These are phyloP conservation scores for Wickerhamomyces tratensis DNA, from an alignment of 805 yeast species.

Conservation along the genomic window DNA sequence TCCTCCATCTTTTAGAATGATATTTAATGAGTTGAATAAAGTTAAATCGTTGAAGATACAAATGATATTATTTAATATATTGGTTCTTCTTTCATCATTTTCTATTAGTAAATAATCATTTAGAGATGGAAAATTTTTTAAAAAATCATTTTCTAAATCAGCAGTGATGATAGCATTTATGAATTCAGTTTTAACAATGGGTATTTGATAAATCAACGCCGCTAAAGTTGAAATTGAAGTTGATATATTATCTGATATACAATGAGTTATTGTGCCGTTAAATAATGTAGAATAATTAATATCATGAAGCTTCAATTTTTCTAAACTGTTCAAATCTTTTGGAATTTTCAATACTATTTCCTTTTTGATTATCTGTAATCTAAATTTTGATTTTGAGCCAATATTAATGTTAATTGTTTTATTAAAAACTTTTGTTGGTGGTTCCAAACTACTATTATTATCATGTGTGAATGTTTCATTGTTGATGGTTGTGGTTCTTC, in stretches of 20 bases:
- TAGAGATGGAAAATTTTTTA: no score
- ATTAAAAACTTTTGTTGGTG: not conserved
- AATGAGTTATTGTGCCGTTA: conserved; percentile 14
- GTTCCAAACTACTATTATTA: not conserved
- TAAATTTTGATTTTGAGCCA: conserved; percentile 7
- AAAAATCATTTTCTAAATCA: no score
- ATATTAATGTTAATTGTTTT: conserved; percentile 6
- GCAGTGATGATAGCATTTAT: conserved; percentile 4
- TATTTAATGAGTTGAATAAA: conserved; percentile 13
- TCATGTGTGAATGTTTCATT: conserved; percentile 1
- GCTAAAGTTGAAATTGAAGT: conserved; percentile 19
- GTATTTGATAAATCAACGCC: conserved; percentile 22
- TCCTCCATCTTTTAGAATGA: conserved; percentile 8
- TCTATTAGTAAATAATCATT: no score
- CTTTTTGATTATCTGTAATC: conserved; percentile 9
- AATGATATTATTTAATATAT: no score
- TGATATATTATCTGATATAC: conserved; percentile 12
- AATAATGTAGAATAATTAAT: conserved; percentile 14
- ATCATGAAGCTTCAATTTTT: conserved; percentile 16
- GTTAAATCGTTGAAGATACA: conserved; percentile 3
- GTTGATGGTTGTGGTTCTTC: conserved; percentile 3
- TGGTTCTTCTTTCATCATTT: no score
- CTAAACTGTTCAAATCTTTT: conserved; percentile 5
- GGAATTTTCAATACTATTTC: conserved; percentile 5
- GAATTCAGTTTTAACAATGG: conserved; percentile 19